A percentile compares a stretch with the other conserved stretches of the same genome.
Conservation (phyloP, 2,329 filamentous ascomycete genomes). For the Nigrospora osmanthi region DNA sequence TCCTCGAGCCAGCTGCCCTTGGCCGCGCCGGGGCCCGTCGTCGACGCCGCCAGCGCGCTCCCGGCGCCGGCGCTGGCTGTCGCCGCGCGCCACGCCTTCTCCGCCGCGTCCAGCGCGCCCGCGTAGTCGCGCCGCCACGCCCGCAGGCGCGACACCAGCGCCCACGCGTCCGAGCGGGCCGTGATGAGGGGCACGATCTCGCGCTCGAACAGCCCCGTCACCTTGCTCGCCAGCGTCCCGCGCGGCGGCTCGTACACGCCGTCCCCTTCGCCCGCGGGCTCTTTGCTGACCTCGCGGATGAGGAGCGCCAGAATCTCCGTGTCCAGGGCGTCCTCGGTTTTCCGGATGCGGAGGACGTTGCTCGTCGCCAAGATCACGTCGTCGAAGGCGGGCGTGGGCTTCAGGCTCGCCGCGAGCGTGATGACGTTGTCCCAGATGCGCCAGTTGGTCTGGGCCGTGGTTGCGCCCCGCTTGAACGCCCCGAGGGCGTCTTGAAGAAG, state of each 20-base stretch:
- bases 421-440: constrained; percentile 97
- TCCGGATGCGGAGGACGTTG: constrained; percentile 68
- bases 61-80: constrained; percentile 38
- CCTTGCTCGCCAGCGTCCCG: constrained; percentile 52
- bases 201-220: constrained; percentile 67
- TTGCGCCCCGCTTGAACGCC: constrained; percentile 81
- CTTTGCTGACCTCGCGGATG: constrained; percentile 55
- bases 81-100: constrained; percentile 81
- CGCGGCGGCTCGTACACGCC: constrained; percentile 36
- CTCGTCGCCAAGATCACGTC: constrained; percentile 72
- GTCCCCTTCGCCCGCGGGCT: constrained; percentile 14
- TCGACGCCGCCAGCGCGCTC: constrained; percentile 35
- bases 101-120: constrained; percentile 72
- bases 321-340: constrained; percentile 75
- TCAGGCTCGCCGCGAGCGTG: constrained; percentile 71
- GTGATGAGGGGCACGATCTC: constrained; percentile 80
- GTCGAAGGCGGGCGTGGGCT: constrained; percentile 58
- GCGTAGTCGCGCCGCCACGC: constrained; percentile 64
- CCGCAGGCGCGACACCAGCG: constrained; percentile 61
- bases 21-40: constrained; percentile 20
- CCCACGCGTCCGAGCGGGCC: constrained; percentile 67
- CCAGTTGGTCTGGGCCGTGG: constrained; percentile 77
- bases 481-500: constrained; percentile 68
- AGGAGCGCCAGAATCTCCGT: constrained; percentile 62
- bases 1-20: constrained; percentile 43